phyloP scores from a whole-genome alignment of 768 basidiomycete genomes.

The Phaeotremella skinneri region DNA sequence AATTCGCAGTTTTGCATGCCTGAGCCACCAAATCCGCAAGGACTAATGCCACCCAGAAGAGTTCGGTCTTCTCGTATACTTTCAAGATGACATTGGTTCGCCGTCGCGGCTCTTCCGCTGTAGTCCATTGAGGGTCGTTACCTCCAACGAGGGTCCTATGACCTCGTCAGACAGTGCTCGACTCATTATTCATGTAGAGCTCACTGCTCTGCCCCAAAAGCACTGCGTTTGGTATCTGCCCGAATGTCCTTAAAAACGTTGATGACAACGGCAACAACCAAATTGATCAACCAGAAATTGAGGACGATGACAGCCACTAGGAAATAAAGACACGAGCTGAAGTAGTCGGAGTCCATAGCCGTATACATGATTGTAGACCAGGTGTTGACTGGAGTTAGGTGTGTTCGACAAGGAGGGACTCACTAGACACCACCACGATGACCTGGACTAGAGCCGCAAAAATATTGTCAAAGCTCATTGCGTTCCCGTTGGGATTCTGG shows the following conservation, averaged over 20 bases:
- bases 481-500: constrained; percentile 63
- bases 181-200: constrained; percentile 16
- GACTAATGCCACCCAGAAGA: constrained; percentile 42
- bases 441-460: constrained; percentile 78
- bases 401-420: constrained; percentile 36
- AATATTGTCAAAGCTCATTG: constrained; percentile 86
- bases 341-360: constrained; percentile 86
- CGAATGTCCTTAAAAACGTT: constrained; percentile 87
- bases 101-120: constrained; percentile 23
- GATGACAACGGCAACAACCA: constrained; percentile 94
- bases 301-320: constrained; percentile 77
- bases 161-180: neutral
- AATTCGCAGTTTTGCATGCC: constrained; percentile 30
- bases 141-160: constrained; percentile 24
- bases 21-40: constrained; percentile 40
- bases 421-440: constrained; percentile 75
- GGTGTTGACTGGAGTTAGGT: constrained; percentile 42
- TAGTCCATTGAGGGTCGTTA: constrained; percentile 37
- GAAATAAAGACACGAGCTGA: constrained; percentile 82
- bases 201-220: constrained; percentile 71
- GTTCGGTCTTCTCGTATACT: constrained; percentile 38
- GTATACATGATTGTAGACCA: constrained; percentile 69
- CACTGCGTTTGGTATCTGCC: constrained; percentile 80
- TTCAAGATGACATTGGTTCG: constrained; percentile 15
- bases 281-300: constrained; percentile 82